phyloP scores from a whole-genome alignment of 2,329 filamentous ascomycete genomes.

The Apiospora phragmitis region DNA sequence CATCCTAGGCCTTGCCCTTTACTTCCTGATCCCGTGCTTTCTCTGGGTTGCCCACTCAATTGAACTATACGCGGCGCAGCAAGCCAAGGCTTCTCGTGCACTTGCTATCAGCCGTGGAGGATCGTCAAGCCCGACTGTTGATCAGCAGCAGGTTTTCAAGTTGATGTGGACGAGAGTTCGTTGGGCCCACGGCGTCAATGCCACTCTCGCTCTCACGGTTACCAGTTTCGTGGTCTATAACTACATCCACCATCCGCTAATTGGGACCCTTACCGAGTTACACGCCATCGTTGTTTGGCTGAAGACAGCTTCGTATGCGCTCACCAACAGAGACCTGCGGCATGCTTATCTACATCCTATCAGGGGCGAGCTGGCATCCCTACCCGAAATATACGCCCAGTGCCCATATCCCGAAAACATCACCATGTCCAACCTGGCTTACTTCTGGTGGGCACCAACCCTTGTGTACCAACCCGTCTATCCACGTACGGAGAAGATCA shows the following conservation, averaged over 20 bases:
- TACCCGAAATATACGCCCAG: conserved; percentile 78
- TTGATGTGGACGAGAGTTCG: conserved; percentile 80
- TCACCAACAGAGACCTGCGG: conserved; percentile 93
- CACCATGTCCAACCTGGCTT: conserved; percentile 81
- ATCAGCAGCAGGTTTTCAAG: conserved; percentile 67
- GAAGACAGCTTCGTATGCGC: conserved; percentile 93
- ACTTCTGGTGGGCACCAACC: conserved; percentile 98
- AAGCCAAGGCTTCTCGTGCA: conserved; percentile 68
- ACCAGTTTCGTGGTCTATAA: conserved; percentile 88
- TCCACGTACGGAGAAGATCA: conserved; percentile 76
- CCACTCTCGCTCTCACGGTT: conserved; percentile 75
- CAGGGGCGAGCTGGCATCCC: conserved; percentile 62
- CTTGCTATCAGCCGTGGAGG: conserved; percentile 49
- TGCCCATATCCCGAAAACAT: conserved; percentile 93
- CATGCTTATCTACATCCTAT: conserved; percentile 83
- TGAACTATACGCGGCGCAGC: conserved; percentile 77
- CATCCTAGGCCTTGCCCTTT: conserved; percentile 73
- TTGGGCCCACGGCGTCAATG: conserved; percentile 79
- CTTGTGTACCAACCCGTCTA: conserved; percentile 97
- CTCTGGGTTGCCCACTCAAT: conserved; percentile 89
- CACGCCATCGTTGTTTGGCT: conserved; percentile 96
- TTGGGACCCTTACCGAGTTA: conserved; percentile 86
- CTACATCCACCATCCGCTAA: conserved; percentile 87
- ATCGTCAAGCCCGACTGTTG: conserved; percentile 55
- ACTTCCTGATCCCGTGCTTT: conserved; percentile 86